Evolutionary conservation across 805 yeast species (phyloP), one percentile per base, ranked within the genome.

Genomic region (Schwanniomyces occidentalis): DNA sequence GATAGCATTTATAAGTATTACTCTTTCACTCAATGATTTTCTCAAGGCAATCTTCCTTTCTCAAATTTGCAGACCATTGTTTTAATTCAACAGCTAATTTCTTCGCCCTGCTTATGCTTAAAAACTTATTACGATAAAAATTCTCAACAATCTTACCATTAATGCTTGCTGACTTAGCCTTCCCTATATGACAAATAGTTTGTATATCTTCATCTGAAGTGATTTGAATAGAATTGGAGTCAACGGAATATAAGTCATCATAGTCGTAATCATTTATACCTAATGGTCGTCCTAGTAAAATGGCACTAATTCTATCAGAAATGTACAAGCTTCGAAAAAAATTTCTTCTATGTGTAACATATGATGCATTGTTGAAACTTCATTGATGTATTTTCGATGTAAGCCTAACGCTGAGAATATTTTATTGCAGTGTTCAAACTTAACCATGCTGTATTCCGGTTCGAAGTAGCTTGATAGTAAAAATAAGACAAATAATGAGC

Each of bases 371-470:
- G n/a, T 50, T 46, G 41, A 58, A 56, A 58, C 53, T 33, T 68
- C 70, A 42, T 69, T 69, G 27, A 67, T 61, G 25, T 41, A 57
- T 36, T 49, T 60, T 32, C 71, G 45, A 42, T 69, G 65, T 22
- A 69, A 40, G 0, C 76, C 76, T 35, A 70, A 47, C 0, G 71
- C 46, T 64, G 70, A 1, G 73, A 73, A 42, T 59, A 52, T 19
- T 70, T 51, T n/a, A 71, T 66, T 2, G 73, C 68, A 15, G 45
- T 40, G 8, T 74, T 72, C 14, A 71, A 44, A 42, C 58, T 61
- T 8, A 69, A 52, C 76, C 76, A 71, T 5, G 75, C 65, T 0
- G 69, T 52, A 31, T 59, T 58, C 35, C 69, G 57, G 32, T 60
- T 62, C 8, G 70, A 63, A 12, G 55, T 58, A 19, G 56, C 48